phyloP scores from a whole-genome alignment of 345 rosid genomes.

The Syzygium aromaticum region DNA sequence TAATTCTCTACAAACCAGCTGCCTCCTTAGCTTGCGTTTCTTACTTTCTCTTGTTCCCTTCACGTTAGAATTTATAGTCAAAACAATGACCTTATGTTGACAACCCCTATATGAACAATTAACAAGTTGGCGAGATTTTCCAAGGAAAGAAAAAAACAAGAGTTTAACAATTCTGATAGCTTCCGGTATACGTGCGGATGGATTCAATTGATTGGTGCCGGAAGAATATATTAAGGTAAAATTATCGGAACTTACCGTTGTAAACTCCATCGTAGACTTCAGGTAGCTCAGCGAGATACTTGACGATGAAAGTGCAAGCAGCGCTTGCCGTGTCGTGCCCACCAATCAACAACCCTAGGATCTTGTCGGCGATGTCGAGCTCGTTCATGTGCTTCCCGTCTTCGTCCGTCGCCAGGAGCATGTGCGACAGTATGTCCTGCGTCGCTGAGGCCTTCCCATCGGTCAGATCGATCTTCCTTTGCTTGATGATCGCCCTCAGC shows the following conservation, averaged over 20 bases:
- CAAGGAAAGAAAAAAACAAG: not conserved
- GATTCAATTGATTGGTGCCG: not conserved
- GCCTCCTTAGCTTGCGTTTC: not conserved
- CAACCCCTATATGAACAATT: not conserved
- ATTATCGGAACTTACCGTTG: not conserved
- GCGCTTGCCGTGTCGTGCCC: slow-evolving; percentile 18
- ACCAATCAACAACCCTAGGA: slow-evolving; percentile 8
- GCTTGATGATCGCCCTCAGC: slow-evolving; percentile 6
- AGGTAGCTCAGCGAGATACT: slow-evolving; percentile 14
- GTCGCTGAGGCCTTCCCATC: slow-evolving; percentile 8
- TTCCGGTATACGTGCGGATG: not conserved
- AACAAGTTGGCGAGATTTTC: not conserved
- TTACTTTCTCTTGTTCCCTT: not conserved
- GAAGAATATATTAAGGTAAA: not conserved
- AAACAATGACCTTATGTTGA: not conserved
- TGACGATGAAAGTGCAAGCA: slow-evolving; percentile 12
- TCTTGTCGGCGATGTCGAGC: slow-evolving; percentile 12
- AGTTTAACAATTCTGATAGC: not conserved
- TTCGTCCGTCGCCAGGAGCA: slow-evolving; percentile 11
- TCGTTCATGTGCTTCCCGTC: slow-evolving; percentile 17
- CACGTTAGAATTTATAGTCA: not conserved
- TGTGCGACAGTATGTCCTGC: slow-evolving; percentile 13
- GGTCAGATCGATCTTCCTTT: slow-evolving; percentile 9
- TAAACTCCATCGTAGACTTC: slow-evolving; percentile 7
- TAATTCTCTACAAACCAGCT: not conserved